Conservation (phyloP, 176 grass and related monocot species). For the Aechmea fasciata region DNA sequence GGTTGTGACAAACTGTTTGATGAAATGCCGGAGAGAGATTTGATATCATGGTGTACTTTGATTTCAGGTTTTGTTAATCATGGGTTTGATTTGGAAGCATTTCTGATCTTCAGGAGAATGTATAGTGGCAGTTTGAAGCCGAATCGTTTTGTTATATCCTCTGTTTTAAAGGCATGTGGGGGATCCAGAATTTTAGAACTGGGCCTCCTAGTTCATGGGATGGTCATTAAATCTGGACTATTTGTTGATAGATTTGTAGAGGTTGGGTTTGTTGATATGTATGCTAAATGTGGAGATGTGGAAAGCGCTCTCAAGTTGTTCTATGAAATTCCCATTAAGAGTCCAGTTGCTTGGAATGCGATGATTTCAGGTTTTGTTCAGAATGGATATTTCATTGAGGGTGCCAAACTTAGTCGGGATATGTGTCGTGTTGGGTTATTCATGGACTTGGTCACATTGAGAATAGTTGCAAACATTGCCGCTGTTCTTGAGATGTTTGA, state of each 20-base stretch:
- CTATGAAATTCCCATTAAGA: constrained; percentile 68
- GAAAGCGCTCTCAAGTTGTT: constrained; percentile 51
- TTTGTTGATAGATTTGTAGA: constrained; percentile 69
- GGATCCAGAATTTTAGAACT: constrained; percentile 43
- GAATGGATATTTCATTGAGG: constrained; percentile 40
- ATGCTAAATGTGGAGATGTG: constrained; percentile 74
- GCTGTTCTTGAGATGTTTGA: constrained; percentile 51
- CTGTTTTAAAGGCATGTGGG: constrained; percentile 51
- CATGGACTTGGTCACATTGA: constrained; percentile 71
- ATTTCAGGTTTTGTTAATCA: constrained; percentile 45
- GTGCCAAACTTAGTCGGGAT: constrained; percentile 38
- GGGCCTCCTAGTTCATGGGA: constrained; percentile 63
- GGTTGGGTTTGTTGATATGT: constrained; percentile 62
- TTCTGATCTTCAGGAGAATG: constrained; percentile 43
- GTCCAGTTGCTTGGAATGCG: constrained; percentile 69
- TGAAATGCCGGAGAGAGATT: constrained; percentile 73
- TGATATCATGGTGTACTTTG: constrained; percentile 65
- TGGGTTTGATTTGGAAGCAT: constrained; percentile 36
- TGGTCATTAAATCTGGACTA: constrained; percentile 50
- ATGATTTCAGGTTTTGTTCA: constrained; percentile 66
- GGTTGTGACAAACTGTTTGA: constrained; percentile 46
- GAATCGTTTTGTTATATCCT: constrained; percentile 64
- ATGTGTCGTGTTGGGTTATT: constrained; percentile 65
- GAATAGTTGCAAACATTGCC: constrained; percentile 41
- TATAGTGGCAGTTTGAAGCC: constrained; percentile 30